A percentile compares a stretch with the other conserved stretches of the same genome.
phyloP scores from a whole-genome alignment of 371 early-diverging fungal genomes.

The Mortierella sp. region DNA sequence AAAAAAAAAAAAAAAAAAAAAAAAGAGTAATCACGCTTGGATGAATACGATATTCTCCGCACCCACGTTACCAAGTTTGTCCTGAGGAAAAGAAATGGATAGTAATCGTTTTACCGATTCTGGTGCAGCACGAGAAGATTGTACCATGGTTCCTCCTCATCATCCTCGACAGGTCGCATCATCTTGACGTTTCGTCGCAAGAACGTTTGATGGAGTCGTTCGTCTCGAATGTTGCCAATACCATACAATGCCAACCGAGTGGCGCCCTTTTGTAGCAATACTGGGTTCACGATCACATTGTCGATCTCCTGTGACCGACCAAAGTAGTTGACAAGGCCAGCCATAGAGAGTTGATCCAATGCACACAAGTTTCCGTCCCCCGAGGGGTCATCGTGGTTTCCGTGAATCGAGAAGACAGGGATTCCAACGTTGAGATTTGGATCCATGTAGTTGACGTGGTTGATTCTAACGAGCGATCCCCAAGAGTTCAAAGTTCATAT shows the following conservation, averaged over 20 bases:
- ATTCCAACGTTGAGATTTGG: conserved; percentile 89
- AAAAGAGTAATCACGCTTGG: background rate
- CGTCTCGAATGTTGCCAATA: conserved; percentile 96
- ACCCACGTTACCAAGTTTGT: conserved; percentile 57
- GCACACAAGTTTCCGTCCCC: conserved; percentile 90
- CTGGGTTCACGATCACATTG: conserved; percentile 80
- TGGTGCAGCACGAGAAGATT: conserved; percentile 61
- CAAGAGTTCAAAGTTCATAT: too few relatives aligned
- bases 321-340: conserved; percentile 97
- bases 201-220: conserved; percentile 90
- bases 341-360: conserved; percentile 84
- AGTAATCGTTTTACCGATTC: conserved; percentile 56
- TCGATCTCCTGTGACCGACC: conserved; percentile 84
- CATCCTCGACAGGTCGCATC: conserved; percentile 70
- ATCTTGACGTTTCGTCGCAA: conserved; percentile 79
- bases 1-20: conserved; percentile 90
- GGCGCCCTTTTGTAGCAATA: conserved; percentile 85
- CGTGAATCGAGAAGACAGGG: conserved; percentile 98
- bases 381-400: conserved; percentile 99
- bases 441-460: conserved; percentile 87
- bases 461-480: conserved; percentile 37
- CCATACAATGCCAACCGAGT: conserved; percentile 92
- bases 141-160: conserved; percentile 65
- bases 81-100: too few relatives aligned
- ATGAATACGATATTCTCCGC: background rate